Conservation (phyloP, 2,329 filamentous ascomycete species). For the Penicillium sp. region DNA sequence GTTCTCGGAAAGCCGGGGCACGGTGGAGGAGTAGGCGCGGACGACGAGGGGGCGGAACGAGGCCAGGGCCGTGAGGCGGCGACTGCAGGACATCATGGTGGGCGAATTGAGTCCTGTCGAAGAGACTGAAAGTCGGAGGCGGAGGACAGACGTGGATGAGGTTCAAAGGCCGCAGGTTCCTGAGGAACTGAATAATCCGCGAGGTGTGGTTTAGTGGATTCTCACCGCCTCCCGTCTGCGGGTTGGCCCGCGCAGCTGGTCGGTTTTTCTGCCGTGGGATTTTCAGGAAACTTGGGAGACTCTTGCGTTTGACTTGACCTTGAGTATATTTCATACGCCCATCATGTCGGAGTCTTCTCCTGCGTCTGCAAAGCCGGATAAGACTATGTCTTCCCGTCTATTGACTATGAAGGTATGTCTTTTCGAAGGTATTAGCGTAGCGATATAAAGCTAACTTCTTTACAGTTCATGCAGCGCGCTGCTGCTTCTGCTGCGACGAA, state of each 20-base stretch:
- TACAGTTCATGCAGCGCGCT: constrained; percentile 87
- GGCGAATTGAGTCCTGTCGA: constrained; percentile 31
- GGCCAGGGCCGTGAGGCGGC: constrained; percentile 55
- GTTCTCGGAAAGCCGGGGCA: constrained; percentile 50
- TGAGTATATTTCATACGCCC: background rate
- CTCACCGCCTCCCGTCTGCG: constrained; percentile 24
- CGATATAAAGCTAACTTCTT: constrained; percentile 18
- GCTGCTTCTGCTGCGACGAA: constrained; percentile 62
- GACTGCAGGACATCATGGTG: constrained; percentile 54
- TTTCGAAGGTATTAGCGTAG: background rate
- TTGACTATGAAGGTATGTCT: constrained; percentile 78
- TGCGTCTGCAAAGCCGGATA: constrained; percentile 63
- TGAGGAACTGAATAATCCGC: constrained; percentile 32
- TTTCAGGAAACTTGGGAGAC: background rate
- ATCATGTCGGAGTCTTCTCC: constrained; percentile 48
- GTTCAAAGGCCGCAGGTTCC: constrained; percentile 8
- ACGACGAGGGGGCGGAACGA: constrained; percentile 43
- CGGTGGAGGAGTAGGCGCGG: constrained; percentile 53
- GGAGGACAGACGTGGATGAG: constrained; percentile 27
- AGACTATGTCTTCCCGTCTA: constrained; percentile 83
- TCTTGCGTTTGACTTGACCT: background rate
- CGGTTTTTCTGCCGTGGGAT: constrained; percentile 33
- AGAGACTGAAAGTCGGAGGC: constrained; percentile 21
- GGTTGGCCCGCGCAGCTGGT: constrained; percentile 14
- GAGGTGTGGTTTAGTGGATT: constrained; percentile 42